Percentiles rank a stretch among this genome's conserved stretches.
Evolutionary conservation across 192 early-diverging fungal genomes (phyloP).

Genomic region (Thamnidium elegans): DNA sequence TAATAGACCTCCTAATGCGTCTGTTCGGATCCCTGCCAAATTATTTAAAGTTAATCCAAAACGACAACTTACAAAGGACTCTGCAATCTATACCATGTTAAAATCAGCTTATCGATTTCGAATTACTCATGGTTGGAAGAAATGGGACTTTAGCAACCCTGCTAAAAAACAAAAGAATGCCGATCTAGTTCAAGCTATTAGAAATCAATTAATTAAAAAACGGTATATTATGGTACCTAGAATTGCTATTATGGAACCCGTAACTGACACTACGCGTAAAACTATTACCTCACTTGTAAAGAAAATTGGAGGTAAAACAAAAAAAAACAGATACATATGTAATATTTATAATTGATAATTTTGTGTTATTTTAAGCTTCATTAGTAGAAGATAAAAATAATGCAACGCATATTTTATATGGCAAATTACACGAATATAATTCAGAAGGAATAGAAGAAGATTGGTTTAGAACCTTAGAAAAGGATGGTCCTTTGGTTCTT

Average conservation of each 20-base stretch:
- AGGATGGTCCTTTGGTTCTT: conserved; percentile 54
- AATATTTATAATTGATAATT: conserved; percentile 1
- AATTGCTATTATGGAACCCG: conserved; percentile 41
- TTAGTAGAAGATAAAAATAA: conserved; percentile 19
- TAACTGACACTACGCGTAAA: conserved; percentile 30
- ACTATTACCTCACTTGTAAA: conserved; percentile 32
- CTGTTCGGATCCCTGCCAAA: conserved; percentile 45
- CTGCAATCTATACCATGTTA: conserved; percentile 44
- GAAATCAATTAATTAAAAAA: conserved; percentile 26
- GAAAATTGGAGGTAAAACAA: conserved; percentile 41
- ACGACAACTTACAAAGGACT: conserved; percentile 3
- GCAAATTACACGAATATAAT: conserved; percentile 31
- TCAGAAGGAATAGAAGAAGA: conserved; percentile 49
- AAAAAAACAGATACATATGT: neutral
- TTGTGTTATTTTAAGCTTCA: conserved; percentile 34
- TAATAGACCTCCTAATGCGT: conserved; percentile 9
- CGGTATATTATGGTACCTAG: conserved; percentile 35
- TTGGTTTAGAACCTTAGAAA: conserved; percentile 61
- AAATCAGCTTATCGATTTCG: conserved; percentile 45
- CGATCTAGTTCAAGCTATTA: conserved; percentile 39
- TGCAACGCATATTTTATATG: conserved; percentile 53
- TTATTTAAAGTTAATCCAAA: conserved; percentile 40
- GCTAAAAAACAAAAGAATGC: conserved; percentile 33
- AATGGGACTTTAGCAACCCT: conserved; percentile 43
- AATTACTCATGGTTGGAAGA: conserved; percentile 34